Percentiles rank a stretch among this genome's conserved stretches.
Evolutionary conservation across 129 eudicot species (phyloP).

Genomic region (Pittosporum tobira): DNA sequence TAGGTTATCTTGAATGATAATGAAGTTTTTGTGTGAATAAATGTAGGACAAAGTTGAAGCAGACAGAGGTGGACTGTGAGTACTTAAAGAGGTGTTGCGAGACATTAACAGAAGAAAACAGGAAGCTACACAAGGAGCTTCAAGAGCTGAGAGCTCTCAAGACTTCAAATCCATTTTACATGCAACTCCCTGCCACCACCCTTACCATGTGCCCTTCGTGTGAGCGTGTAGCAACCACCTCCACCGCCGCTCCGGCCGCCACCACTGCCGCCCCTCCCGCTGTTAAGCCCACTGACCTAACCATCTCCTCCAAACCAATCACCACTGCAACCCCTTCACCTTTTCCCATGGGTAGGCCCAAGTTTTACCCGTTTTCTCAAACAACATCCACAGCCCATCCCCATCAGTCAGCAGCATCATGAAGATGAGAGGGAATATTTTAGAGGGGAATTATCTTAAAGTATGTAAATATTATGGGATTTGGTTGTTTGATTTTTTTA

Average conservation of each 20-base stretch:
- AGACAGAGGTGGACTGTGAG: conserved; percentile 82
- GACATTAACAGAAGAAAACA: conserved; percentile 57
- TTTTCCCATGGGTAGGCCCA: conserved; percentile 15
- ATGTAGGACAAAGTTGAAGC: conserved; percentile 67
- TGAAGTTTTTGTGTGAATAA: background rate
- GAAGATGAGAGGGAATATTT: conserved; percentile 17
- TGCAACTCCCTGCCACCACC: conserved; percentile 70
- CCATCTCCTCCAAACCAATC: conserved; percentile 10
- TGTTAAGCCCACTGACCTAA: background rate
- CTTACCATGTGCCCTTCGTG: conserved; percentile 89
- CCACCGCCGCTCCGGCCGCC: conserved; percentile 7
- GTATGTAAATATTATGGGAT: conserved; percentile 4
- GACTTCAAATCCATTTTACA: conserved; percentile 50
- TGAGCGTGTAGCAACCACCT: conserved; percentile 63
- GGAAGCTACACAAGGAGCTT: conserved; percentile 62
- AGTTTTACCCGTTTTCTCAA: conserved; percentile 27
- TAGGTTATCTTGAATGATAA: background rate
- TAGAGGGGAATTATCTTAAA: background rate
- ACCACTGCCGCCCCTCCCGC: conserved; percentile 9
- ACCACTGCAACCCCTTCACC: conserved; percentile 20
- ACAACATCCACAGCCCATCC: conserved; percentile 21
- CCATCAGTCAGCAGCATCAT: conserved; percentile 51
- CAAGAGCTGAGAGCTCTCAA: conserved; percentile 68
- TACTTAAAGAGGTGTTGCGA: conserved; percentile 75
- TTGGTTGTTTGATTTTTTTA: background rate